These are phyloP conservation scores for Viola pubescens DNA, from an alignment of 441 rosid genomes.

Conservation along the genomic window DNA sequence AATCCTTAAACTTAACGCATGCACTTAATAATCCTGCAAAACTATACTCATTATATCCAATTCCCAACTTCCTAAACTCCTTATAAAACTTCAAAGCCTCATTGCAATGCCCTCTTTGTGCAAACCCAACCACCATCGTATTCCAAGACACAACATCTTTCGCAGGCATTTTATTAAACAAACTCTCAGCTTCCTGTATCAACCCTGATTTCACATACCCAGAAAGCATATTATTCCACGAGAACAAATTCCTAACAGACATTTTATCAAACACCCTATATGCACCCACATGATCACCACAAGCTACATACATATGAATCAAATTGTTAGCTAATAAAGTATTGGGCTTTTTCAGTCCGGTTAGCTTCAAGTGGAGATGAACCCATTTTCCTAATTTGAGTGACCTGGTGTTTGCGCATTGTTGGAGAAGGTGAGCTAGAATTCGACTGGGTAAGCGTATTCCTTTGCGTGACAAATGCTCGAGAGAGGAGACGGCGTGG, in stretches of 20 bases:
- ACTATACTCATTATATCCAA: slow-evolving; percentile 54
- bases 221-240: slow-evolving; percentile 64
- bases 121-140: slow-evolving; percentile 64
- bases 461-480: slow-evolving; percentile 40
- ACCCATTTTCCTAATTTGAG: slow-evolving; percentile 55
- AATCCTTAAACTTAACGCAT: slow-evolving; percentile 46
- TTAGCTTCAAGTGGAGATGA: slow-evolving; percentile 70
- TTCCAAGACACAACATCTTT: slow-evolving; percentile 77
- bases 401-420: slow-evolving; percentile 42
- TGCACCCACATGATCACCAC: slow-evolving; percentile 40
- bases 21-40: slow-evolving; percentile 57
- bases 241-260: slow-evolving; percentile 48
- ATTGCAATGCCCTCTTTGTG: slow-evolving; percentile 28
- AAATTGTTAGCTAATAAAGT: slow-evolving; percentile 47
- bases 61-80: slow-evolving; percentile 45
- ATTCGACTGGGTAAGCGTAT: slow-evolving; percentile 43
- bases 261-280: slow-evolving; percentile 58
- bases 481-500: slow-evolving; percentile 48
- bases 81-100: slow-evolving; percentile 45
- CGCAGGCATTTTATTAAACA: slow-evolving; percentile 67
- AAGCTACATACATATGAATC: slow-evolving; percentile 43
- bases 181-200: slow-evolving; percentile 41
- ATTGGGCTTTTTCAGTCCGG: slow-evolving; percentile 40
- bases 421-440: slow-evolving; percentile 35
- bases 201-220: slow-evolving; percentile 63